A percentile compares a stretch with the other conserved stretches of the same genome.
These are phyloP conservation scores for Dalbergia cultrata DNA, from an alignment of 306 rosid species.

Conservation along the genomic window DNA sequence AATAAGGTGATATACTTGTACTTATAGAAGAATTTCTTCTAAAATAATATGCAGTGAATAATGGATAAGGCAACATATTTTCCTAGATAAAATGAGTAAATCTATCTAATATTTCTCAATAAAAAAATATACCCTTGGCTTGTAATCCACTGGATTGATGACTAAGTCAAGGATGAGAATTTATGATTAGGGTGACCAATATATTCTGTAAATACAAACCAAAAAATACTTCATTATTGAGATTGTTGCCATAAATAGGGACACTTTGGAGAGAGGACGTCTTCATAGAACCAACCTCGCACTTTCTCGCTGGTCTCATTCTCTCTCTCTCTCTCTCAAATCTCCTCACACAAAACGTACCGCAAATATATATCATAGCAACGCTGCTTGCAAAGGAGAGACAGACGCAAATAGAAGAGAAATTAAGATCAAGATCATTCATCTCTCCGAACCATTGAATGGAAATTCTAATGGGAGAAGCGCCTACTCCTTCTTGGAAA, in stretches of 20 bases:
- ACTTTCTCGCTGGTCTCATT: constrained; percentile 22
- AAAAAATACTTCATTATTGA: not conserved
- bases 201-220: not conserved
- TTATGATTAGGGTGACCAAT: not conserved
- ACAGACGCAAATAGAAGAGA: not conserved
- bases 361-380: not conserved
- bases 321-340: constrained; percentile 18
- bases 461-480: constrained; percentile 36
- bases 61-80: no score
- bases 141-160: not conserved
- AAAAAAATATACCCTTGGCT: no score
- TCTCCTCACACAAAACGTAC: not conserved
- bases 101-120: no score
- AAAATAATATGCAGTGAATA: no score
- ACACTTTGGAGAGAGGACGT: not conserved
- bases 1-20: no score
- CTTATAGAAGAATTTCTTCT: no score
- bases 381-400: not conserved
- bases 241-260: not conserved
- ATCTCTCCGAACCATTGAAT: not conserved
- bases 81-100: no score
- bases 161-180: constrained; percentile 1
- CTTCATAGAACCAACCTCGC: constrained; percentile 37
- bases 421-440: not conserved
- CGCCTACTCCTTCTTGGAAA: not conserved